A percentile compares a stretch with the other conserved stretches of the same genome.
These are phyloP conservation scores for Taiozyma sp. DNA, from an alignment of 1,139 yeast genomes.

Conservation along the genomic window DNA sequence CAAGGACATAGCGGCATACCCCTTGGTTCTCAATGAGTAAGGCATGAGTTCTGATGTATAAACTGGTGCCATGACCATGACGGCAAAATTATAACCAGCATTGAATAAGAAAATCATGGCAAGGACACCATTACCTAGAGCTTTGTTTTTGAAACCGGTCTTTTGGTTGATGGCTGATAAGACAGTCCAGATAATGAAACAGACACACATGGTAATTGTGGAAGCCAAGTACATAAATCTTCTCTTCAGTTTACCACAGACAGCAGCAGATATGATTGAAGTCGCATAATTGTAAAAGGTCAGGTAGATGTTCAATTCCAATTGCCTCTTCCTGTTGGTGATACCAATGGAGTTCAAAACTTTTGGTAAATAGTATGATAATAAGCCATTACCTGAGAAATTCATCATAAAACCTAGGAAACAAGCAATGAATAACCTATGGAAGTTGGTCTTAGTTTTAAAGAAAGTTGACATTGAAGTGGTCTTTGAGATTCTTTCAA, in stretches of 20 bases:
- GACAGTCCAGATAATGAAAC: slow-evolving; percentile 29
- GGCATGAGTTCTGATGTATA: slow-evolving; percentile 35
- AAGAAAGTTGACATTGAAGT: slow-evolving; percentile 33
- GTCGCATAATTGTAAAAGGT: slow-evolving; percentile 11
- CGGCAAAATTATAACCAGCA: slow-evolving; percentile 26
- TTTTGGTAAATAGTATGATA: slow-evolving; percentile 43
- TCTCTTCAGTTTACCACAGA: slow-evolving; percentile 26
- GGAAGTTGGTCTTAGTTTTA: slow-evolving; percentile 33
- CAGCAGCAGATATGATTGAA: neutral
- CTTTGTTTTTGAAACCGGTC: slow-evolving; percentile 20
- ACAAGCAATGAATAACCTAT: slow-evolving; percentile 35
- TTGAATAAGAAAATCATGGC: slow-evolving; percentile 31
- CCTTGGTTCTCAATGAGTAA: slow-evolving; percentile 30
- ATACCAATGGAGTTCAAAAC: slow-evolving; percentile 46
- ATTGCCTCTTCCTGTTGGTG: slow-evolving; percentile 34
- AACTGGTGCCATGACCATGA: slow-evolving; percentile 25
- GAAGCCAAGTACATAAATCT: slow-evolving; percentile 23
- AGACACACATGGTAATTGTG: slow-evolving; percentile 25
- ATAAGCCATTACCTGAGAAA: slow-evolving; percentile 47
- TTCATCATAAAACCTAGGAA: slow-evolving; percentile 38
- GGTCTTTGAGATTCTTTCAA: slow-evolving; percentile 17
- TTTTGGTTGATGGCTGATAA: slow-evolving; percentile 26
- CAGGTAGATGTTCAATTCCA: slow-evolving; percentile 23
- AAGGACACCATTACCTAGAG: slow-evolving; percentile 26
- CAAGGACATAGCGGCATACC: slow-evolving; percentile 24